A percentile compares a stretch with the other conserved stretches of the same genome.
phyloP scores from a whole-genome alignment of 2,329 filamentous ascomycete genomes.

The Orbilia quercus region DNA sequence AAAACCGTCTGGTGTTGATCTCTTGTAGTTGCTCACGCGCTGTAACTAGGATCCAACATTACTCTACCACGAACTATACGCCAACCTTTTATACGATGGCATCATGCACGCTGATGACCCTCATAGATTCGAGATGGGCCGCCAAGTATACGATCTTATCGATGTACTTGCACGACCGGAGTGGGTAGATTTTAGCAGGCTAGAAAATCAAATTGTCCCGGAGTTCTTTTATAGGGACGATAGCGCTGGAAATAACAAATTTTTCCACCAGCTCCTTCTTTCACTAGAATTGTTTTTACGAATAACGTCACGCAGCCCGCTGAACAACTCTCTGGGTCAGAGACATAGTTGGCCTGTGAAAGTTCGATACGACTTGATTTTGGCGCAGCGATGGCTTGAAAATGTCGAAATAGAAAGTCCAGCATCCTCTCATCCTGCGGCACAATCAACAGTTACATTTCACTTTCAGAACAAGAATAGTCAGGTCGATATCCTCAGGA shows the following conservation, averaged over 20 bases:
- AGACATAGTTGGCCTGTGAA: slow-evolving; percentile 75
- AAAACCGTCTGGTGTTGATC: neutral
- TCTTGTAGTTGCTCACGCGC: neutral
- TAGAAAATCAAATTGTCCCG: slow-evolving; percentile 78
- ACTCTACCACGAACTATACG: slow-evolving; percentile 73
- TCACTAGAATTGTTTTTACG: slow-evolving; percentile 77
- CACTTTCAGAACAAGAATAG: slow-evolving; percentile 74
- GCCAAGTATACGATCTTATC: slow-evolving; percentile 78
- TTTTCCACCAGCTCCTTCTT: slow-evolving; percentile 81
- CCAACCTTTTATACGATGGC: slow-evolving; percentile 74
- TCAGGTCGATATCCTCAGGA: slow-evolving; percentile 75
- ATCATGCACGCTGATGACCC: slow-evolving; percentile 73
- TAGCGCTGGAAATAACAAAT: slow-evolving; percentile 71
- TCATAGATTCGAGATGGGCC: slow-evolving; percentile 70
- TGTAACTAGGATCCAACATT: slow-evolving; percentile 53
- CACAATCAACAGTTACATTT: slow-evolving; percentile 71
- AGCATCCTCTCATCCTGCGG: slow-evolving; percentile 67
- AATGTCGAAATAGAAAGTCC: slow-evolving; percentile 75
- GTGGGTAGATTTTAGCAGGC: slow-evolving; percentile 79
- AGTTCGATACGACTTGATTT: slow-evolving; percentile 77
- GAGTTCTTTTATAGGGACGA: slow-evolving; percentile 75
- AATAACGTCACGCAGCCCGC: slow-evolving; percentile 66
- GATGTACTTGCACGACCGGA: slow-evolving; percentile 74
- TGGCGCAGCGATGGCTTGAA: slow-evolving; percentile 78
- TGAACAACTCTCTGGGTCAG: slow-evolving; percentile 64